Evolutionary conservation across 805 yeast species (phyloP).

Genomic region (Candida boidinii): DNA sequence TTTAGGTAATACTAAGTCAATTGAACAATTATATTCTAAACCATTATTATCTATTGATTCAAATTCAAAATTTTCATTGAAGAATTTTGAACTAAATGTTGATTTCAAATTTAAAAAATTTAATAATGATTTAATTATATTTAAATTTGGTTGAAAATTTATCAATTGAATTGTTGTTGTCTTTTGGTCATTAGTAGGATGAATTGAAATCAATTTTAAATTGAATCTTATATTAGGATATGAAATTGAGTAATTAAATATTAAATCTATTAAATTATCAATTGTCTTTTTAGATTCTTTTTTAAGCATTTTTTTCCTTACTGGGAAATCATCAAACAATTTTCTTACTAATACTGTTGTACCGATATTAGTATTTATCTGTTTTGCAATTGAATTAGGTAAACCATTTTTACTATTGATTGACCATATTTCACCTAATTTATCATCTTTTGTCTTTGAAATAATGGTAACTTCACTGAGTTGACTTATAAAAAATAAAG

Average conservation of each 20-base stretch:
- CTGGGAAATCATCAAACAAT: slow-evolving; percentile 24
- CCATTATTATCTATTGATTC: background rate
- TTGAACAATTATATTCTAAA: slow-evolving; percentile 7
- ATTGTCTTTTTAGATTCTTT: slow-evolving; percentile 18
- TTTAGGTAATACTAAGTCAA: slow-evolving; percentile 28
- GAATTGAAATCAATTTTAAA: too few relatives aligned
- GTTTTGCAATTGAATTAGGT: slow-evolving; percentile 15
- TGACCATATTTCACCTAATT: slow-evolving; percentile 27
- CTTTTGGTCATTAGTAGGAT: too few relatives aligned
- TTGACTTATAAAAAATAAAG: slow-evolving; percentile 30
- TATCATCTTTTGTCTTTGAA: slow-evolving; percentile 23
- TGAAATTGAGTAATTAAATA: slow-evolving; percentile 24
- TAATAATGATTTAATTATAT: slow-evolving; percentile 7
- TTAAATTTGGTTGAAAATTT: slow-evolving; percentile 6
- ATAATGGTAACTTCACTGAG: slow-evolving; percentile 22
- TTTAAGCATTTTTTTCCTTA: slow-evolving; percentile 22
- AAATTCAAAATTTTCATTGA: too few relatives aligned
- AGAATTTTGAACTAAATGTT: slow-evolving; percentile 1
- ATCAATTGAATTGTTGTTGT: slow-evolving; percentile 6
- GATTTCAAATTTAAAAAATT: slow-evolving; percentile 12
- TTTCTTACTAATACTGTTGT: slow-evolving; percentile 26
- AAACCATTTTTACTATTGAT: slow-evolving; percentile 13
- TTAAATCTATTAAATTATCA: slow-evolving; percentile 15
- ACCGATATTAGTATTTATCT: slow-evolving; percentile 20
- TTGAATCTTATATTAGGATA: slow-evolving; percentile 23